Evolutionary conservation across 805 yeast species (phyloP), one percentile per base, ranked within the genome.

Genomic region (Metschnikowia picachoensis): DNA sequence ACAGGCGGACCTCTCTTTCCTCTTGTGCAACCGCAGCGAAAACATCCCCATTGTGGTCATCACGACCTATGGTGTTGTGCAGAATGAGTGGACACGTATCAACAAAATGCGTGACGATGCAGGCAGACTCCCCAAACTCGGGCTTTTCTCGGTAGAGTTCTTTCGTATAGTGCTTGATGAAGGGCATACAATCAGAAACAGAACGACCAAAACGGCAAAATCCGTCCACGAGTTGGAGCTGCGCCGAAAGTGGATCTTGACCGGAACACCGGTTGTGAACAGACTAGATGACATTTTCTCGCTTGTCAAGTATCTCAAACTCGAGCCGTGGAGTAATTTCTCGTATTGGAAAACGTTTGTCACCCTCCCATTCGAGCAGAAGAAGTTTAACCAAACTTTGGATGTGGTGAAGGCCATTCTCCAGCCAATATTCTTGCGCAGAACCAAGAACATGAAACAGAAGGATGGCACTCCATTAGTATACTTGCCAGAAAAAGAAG

Each of bases 241-340:
- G 56, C 69, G 73, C 15, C 72, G 94, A 40, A 80, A 80, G 49
- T 91, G 98, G 98, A 73, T 85, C 3, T 69, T 92, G 39, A 89
- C 97, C 0, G 98, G 98, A 8, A 91, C 98, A 0, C 97, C 98
- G 0, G 87, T 91, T 28, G 85, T 90, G 34, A 91, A 91, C 62
- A 70, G 91, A 51, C 70, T 92, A 9, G 97, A 92, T 62, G 98
- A 92, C 62, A 66, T 92, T 39, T 91, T 78, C 60, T 83, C 95
- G 6, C 65, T 90, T 40, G 78, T 90, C 14, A 80, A 81, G 53
- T 92, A 84, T 57, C 66, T 92, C 39, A 73, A 81, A 36, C 65
- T 91, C n/a, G 88, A 87, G 55, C 98, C 98, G 1, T 92, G 97
- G 97, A 73, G 83, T 34, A 85, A 85, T 55, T 82, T 86, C 46